phyloP scores from a whole-genome alignment of 169 alveolate species.

The Cryptosporidium muris region DNA sequence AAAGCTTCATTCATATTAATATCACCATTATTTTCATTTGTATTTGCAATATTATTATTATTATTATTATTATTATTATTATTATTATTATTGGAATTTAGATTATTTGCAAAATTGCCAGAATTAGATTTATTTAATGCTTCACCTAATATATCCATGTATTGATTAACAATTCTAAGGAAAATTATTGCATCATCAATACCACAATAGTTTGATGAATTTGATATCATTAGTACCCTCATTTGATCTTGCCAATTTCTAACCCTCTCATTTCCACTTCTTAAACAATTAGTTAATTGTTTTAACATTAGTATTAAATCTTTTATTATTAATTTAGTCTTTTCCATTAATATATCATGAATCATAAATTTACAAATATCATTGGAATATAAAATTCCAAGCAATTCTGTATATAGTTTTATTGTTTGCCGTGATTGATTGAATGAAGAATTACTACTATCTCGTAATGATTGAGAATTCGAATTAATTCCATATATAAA shows the following conservation, averaged over 20 bases:
- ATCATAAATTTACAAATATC: conserved; percentile 8
- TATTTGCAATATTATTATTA: too few relatives aligned
- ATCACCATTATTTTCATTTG: too few relatives aligned
- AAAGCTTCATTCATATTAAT: too few relatives aligned
- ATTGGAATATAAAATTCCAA: conserved; percentile 3
- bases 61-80: too few relatives aligned
- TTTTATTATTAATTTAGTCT: conserved; percentile 1
- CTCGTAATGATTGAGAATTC: conserved; percentile 10
- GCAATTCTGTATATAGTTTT: conserved; percentile 37
- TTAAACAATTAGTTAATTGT: neutral
- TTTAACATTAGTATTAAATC: neutral
- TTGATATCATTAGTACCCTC: conserved; percentile 3
- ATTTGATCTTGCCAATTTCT: conserved; percentile 25
- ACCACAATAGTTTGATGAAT: conserved; percentile 5
- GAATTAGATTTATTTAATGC: neutral
- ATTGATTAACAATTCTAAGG: conserved; percentile 49
- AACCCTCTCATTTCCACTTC: neutral
- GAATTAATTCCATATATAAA: conserved; percentile 36
- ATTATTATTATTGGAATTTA: too few relatives aligned
- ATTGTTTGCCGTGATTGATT: conserved; percentile 38
- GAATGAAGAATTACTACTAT: neutral
- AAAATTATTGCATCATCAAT: conserved; percentile 44
- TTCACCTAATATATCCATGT: conserved; percentile 59
- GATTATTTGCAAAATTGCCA: too few relatives aligned
- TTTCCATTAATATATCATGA: conserved; percentile 7